These are phyloP conservation scores for Chytridiales sp. DNA, from an alignment of 371 early-diverging fungal species.

Conservation along the genomic window DNA sequence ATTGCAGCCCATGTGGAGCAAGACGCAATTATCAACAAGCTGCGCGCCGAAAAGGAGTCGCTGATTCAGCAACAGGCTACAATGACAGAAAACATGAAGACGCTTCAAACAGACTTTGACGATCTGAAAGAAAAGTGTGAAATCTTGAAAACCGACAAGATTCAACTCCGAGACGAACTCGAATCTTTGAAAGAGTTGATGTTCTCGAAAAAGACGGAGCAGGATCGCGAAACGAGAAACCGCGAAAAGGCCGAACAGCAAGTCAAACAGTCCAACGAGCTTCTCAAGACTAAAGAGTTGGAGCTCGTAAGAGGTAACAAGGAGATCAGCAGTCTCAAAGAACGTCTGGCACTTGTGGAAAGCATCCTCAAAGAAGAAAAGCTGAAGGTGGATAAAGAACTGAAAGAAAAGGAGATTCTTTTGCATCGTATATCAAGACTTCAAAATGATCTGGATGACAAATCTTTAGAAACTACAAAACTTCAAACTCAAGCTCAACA, in stretches of 20 bases:
- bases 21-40: constrained; percentile 30
- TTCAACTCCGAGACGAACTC: constrained; percentile 47
- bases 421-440: constrained; percentile 30
- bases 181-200: constrained; percentile 47
- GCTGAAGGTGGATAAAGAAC: constrained; percentile 30
- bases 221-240: constrained; percentile 43
- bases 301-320: constrained; percentile 35
- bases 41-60: constrained; percentile 26
- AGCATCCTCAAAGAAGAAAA: constrained; percentile 40
- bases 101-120: constrained; percentile 22
- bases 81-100: constrained; percentile 12
- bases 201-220: constrained; percentile 48
- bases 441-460: constrained; percentile 51
- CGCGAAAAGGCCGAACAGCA: constrained; percentile 48
- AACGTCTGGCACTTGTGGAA: constrained; percentile 41
- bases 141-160: too few species aligned
- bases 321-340: constrained; percentile 35
- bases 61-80: constrained; percentile 28
- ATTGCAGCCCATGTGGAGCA: constrained; percentile 40
- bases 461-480: constrained; percentile 33
- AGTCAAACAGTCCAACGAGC: constrained; percentile 31
- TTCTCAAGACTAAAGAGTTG: constrained; percentile 28
- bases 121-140: constrained; percentile 27
- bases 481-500: constrained; percentile 44
- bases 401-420: constrained; percentile 45